These are phyloP conservation scores for Geosmithia flava DNA, from an alignment of 2,329 filamentous ascomycete species.

Conservation along the genomic window DNA sequence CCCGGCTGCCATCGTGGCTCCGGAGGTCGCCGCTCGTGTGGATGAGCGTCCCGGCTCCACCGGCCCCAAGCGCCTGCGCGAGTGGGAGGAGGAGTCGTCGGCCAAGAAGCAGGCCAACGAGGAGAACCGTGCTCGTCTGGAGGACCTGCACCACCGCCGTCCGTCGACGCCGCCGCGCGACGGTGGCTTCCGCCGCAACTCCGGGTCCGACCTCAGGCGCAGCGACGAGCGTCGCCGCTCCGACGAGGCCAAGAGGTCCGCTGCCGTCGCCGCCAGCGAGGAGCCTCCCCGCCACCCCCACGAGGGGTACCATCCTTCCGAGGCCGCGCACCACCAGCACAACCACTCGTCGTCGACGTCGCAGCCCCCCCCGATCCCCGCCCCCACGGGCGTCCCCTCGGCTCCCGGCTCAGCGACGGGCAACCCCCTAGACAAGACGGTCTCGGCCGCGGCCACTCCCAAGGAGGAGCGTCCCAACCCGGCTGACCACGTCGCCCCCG, in stretches of 20 bases:
- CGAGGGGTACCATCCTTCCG: slow-evolving; percentile 74
- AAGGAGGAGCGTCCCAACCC: slow-evolving; percentile 48
- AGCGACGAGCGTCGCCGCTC: slow-evolving; percentile 50
- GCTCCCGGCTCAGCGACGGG: slow-evolving; percentile 28
- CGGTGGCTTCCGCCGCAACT: slow-evolving; percentile 55
- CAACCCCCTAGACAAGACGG: slow-evolving; percentile 36
- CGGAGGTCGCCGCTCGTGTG: slow-evolving; percentile 44
- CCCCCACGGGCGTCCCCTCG: neutral
- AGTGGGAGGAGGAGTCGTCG: slow-evolving; percentile 79
- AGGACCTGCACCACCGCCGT: slow-evolving; percentile 71
- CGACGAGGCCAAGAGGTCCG: slow-evolving; percentile 37
- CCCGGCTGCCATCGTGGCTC: slow-evolving; percentile 43
- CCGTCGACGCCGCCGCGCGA: slow-evolving; percentile 62
- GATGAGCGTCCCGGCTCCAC: slow-evolving; percentile 69
- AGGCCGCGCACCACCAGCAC: slow-evolving; percentile 67
- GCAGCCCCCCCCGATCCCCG: neutral
- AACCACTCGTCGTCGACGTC: slow-evolving; percentile 27
- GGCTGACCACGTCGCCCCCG: slow-evolving; percentile 21
- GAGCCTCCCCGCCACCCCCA: slow-evolving; percentile 51
- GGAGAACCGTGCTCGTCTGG: slow-evolving; percentile 73
- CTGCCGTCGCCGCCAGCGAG: slow-evolving; percentile 18
- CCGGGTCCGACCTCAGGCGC: slow-evolving; percentile 52
- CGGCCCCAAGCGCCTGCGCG: slow-evolving; percentile 70
- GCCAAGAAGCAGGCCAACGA: slow-evolving; percentile 83
- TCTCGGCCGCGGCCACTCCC: slow-evolving; percentile 15